Base-by-base conservation (phyloP, 495 filamentous ascomycete species). In the Penicillium odoratum region DNA sequence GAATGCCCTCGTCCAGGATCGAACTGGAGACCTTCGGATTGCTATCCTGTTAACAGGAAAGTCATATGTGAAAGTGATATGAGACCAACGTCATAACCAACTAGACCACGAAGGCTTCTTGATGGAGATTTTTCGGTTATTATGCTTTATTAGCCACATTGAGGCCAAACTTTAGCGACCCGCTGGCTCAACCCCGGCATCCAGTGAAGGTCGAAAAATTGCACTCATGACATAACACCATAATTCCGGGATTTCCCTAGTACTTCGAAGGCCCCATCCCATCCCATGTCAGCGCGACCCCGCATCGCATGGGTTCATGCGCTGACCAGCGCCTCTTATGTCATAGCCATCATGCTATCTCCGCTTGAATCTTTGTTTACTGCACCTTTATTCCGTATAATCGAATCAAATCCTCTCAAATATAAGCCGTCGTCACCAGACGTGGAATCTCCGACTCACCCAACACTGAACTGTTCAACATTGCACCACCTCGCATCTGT, bases 51-150 rank as follows among this genome's bases (percentile, higher is more conserved):
- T 63, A 47, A 50, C 63, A 66, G 60, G 53, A 30, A 38, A 51
- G 57, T 66, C 63, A 66, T 60, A 57, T 60, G 55, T 55, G 40
- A 54, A 29, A 21, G 26, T 49, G 46, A 57, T 66, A 66, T 66
- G 63, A 66, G 63, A 66, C 63, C 63, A 46, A 54, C 63, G 63
- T 66, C 60, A 63, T 66, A 36, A 63, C 63, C 63, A 62, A 40
- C 57, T 66, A 66, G 60, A 66, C 63, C 60, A 66, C 48, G 48
- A 55, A 66, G 51, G 63, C 63, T 31, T 40, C 33, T 51, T 8
- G 49, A 25, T 51, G 33, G 15, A 16, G 11, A 3, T 3, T 0
- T 13, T 1, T 8, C 4, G 5, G 6, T 34, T 34, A 1, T 31
- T 49, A 30, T 31, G 47, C 7, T 1, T 7, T 13, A 40, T n/a